Evolutionary conservation across 257 asterid genomes (phyloP), one percentile per base, ranked within the genome.

Genomic region (Linderniella brevidens): DNA sequence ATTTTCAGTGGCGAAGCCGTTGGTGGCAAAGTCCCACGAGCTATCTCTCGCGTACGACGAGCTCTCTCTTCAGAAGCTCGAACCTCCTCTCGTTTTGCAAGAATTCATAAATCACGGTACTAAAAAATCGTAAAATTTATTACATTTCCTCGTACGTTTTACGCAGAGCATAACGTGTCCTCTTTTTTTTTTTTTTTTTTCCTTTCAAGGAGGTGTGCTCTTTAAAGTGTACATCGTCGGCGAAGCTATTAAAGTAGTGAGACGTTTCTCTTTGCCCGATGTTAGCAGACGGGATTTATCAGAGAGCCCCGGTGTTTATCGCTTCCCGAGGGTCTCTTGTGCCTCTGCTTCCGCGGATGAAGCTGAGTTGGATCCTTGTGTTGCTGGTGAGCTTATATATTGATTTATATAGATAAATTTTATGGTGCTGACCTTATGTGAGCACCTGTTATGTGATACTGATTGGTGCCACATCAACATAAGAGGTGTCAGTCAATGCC

Each of bases 291-390:
- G 69, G 20, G 94, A 84, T 47, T 58, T 76, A 49, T 57, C 86
- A 16, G 59, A 56, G 48, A 80, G 37, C 35, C 66, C 76, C 32
- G 98, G 98, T 12, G 85, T 88, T 56, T 83, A 74, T 58, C 94
- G 74, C 54, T 80, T 88, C 55, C 98, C 97, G n/a, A 78, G 98
- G 68, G 98, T 88, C 57, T 88, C 98, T 18, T 80, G 93, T 64
- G 94, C 98, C 11, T 93, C 98, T 65, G 95, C 98, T 49, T 78
- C 94, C 50, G 95, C 94, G 19, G 98, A 88, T 50, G 93, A 88
- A 32, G 94, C 95, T 4, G 94, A 88, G 60, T 62, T 88, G 13
- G 95, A 88, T 62, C 98, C 98, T 44, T 56, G 75, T 58, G 70
- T 88, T 50, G 95, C 76, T 52, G 95, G 98, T 80, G 65, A 66